Conservation (phyloP, 495 filamentous ascomycete species). For the Penicillium argentinense region DNA sequence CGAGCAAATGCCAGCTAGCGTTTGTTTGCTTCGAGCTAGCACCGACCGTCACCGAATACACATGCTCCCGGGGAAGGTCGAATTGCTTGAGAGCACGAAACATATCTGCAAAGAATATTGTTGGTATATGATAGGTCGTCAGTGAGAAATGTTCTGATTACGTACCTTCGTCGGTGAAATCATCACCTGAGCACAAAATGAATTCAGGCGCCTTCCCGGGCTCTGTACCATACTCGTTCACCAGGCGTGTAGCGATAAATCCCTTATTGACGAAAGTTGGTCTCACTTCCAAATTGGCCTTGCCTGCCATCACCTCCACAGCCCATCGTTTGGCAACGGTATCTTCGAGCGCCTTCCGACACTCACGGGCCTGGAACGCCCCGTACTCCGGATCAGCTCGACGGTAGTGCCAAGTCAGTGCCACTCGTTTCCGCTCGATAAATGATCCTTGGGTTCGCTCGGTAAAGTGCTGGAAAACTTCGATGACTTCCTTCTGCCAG, state of each 20-base stretch:
- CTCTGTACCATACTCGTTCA: slow-evolving; percentile 59
- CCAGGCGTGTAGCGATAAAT: slow-evolving; percentile 78
- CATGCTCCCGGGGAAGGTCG: slow-evolving; percentile 56
- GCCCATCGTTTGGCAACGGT: slow-evolving; percentile 76
- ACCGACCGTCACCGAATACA: slow-evolving; percentile 87
- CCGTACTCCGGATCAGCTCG: slow-evolving; percentile 83
- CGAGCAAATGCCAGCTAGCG: slow-evolving; percentile 82
- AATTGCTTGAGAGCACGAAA: slow-evolving; percentile 64
- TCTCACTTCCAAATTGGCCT: slow-evolving; percentile 94
- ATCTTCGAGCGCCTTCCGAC: slow-evolving; percentile 70
- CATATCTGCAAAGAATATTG: slow-evolving; percentile 43
- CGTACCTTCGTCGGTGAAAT: slow-evolving; percentile 96
- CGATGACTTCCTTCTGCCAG: slow-evolving; percentile 81
- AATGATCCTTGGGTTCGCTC: slow-evolving; percentile 85
- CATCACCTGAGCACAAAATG: slow-evolving; percentile 86
- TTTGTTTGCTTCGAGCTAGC: slow-evolving; percentile 82
- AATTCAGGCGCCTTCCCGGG: slow-evolving; percentile 65
- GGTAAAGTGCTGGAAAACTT: slow-evolving; percentile 80
- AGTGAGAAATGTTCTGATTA: background rate
- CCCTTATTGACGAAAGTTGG: slow-evolving; percentile 97
- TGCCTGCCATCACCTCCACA: slow-evolving; percentile 92
- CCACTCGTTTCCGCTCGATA: slow-evolving; percentile 88
- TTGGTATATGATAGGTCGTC: slow-evolving; percentile 4
- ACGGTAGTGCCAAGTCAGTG: slow-evolving; percentile 96
- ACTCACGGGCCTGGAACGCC: slow-evolving; percentile 69